Evolutionary conservation across 306 rosid genomes (phyloP).

Genomic region (Mucuna pruriens): DNA sequence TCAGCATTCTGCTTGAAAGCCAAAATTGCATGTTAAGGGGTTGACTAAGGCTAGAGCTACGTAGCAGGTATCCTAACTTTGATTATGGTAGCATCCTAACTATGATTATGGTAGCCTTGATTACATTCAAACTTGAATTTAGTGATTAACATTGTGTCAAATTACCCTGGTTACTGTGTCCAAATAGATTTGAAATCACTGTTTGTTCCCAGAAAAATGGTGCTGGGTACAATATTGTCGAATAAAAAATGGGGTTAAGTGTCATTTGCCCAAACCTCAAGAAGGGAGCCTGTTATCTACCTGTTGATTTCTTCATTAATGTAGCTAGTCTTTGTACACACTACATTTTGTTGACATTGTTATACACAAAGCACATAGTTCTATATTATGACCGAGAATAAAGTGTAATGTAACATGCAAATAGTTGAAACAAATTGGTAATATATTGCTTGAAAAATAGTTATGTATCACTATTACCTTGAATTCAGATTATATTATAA

Average conservation of each 20-base stretch:
- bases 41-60: not conserved
- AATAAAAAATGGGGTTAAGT: not conserved
- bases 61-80: not conserved
- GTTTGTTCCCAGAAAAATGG: not conserved
- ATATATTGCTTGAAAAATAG: not conserved
- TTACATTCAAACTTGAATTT: not conserved
- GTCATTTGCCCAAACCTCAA: not conserved
- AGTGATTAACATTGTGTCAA: not conserved
- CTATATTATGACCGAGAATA: not conserved
- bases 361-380: not conserved
- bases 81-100: not conserved
- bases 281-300: not conserved
- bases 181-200: not conserved
- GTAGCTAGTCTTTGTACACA: not conserved
- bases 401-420: not conserved
- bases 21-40: not conserved
- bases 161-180: not conserved
- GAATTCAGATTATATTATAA: not conserved
- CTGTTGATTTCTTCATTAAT: not conserved
- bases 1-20: not conserved
- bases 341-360: not conserved
- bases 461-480: not conserved
- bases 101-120: not conserved
- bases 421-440: not conserved
- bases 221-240: not conserved